phyloP scores from a whole-genome alignment of 345 rosid species.

The Zanthoxylum bungeanum region DNA sequence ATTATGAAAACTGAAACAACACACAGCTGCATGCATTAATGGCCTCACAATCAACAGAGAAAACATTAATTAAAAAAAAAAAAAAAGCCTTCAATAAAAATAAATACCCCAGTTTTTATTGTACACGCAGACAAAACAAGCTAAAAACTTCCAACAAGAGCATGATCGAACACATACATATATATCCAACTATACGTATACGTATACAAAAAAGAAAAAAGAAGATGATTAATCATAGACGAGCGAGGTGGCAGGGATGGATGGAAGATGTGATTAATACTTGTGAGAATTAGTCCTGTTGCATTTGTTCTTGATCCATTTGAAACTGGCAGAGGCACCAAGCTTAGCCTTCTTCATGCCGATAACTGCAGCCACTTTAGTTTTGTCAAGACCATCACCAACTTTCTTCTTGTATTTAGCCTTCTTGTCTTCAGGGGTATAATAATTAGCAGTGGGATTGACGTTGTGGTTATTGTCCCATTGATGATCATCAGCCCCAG shows the following conservation, averaged over 20 bases:
- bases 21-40: neutral
- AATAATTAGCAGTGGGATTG: neutral
- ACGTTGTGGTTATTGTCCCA: constrained; percentile 12
- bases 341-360: constrained; percentile 31
- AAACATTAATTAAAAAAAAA: neutral
- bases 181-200: neutral
- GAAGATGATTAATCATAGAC: neutral
- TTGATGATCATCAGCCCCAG: constrained; percentile 31
- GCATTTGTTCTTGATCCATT: constrained; percentile 29
- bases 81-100: neutral
- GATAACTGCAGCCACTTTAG: constrained; percentile 19
- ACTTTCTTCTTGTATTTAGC: constrained; percentile 25
- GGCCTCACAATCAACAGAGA: neutral
- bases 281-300: neutral
- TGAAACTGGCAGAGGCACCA: constrained; percentile 22
- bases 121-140: neutral
- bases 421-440: neutral
- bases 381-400: constrained; percentile 25
- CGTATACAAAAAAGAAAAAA: neutral
- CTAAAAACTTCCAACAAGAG: neutral
- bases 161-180: neutral
- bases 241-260: neutral
- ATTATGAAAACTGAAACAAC: neutral
- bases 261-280: neutral
- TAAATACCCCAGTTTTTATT: neutral